Base-by-base conservation (phyloP, 129 eudicot genomes). In the Smallanthus sonchifolius region DNA sequence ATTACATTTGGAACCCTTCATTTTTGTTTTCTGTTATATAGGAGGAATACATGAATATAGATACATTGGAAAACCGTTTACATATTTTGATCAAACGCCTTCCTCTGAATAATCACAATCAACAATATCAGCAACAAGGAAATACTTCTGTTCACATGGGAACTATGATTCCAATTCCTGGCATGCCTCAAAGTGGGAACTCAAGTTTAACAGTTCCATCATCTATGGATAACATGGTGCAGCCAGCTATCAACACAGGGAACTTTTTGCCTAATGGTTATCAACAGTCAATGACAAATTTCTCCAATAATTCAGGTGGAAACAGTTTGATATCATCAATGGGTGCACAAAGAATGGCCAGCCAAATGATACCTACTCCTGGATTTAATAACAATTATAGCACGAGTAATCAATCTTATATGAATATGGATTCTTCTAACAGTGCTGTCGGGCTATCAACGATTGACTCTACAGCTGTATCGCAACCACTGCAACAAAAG, bases 281-380 rank as follows among this genome's bases (percentile, higher is more conserved):
- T 81, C 95, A 95, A 68, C 96, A 88, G 74, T 74, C 88, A 40
- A 65, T 85, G 17, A 79, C 91, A 36, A 85, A 73, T 62, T 86
- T 83, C 77, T 72, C 90, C 4, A 59, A 67, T 19, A 84, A 66
- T 78, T 56, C 91, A 13, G 82, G 84, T 67, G 87, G 94, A 51
- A 86, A 82, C 73, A 86, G 77, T 73, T 72, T 84, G 72, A 81
- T 67, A 28, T 48, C 91, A 48, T 87, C 91, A 42, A 76, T 85
- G 81, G 83, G 88, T 74, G 92, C 70, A 67, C 96, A 88, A 73
- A 88, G 92, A 85, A 72, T 81, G 85, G 78, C 85, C 47, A 87
- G 96, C 83, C 99, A 91, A 85, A 95, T 95, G 99, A 95, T 95
- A 64, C 99, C 99, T 44, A 91, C 99, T 65, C 97, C 99, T 77